Percentiles rank a stretch among this genome's conserved stretches.
phyloP scores from a whole-genome alignment of 768 basidiomycete species.

The Xerocomus spinulosus region DNA sequence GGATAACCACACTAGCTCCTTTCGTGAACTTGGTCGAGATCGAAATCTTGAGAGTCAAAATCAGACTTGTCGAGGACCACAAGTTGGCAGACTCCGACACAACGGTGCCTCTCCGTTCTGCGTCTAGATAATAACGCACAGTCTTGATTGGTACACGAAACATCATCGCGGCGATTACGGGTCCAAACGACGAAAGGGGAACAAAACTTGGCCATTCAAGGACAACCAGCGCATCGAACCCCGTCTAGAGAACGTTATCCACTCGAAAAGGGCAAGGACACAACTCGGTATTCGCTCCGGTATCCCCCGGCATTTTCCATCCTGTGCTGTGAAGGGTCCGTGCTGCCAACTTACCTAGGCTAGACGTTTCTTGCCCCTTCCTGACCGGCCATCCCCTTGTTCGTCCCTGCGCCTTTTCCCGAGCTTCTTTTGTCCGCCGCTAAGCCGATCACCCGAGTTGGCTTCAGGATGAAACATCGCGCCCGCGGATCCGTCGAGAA shows the following conservation, averaged over 20 bases:
- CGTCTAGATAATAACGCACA: constrained; percentile 1
- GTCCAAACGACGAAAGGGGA: constrained; percentile 4
- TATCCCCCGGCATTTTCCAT: constrained; percentile 19
- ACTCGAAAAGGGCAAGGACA: neutral
- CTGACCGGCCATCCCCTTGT: constrained; percentile 10
- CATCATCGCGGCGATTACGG: constrained; percentile 12
- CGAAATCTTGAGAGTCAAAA: constrained; percentile 21
- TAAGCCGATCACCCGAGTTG: constrained; percentile 19
- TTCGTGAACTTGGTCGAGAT: constrained; percentile 10
- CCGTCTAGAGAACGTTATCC: neutral
- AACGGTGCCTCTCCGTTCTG: constrained; percentile 2
- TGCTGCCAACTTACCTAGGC: constrained; percentile 3
- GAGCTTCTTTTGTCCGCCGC: constrained; percentile 19
- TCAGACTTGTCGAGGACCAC: constrained; percentile 19
- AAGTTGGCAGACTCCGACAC: constrained; percentile 3
- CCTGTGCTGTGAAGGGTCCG: constrained; percentile 6
- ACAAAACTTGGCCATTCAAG: neutral
- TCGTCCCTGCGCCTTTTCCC: constrained; percentile 15
- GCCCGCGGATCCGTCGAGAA: constrained; percentile 24
- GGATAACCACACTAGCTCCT: constrained; percentile 24
- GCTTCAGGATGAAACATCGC: constrained; percentile 17
- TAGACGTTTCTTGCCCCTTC: constrained; percentile 11
- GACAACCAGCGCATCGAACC: constrained; percentile 1
- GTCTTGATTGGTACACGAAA: constrained; percentile 15
- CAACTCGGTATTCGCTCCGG: constrained; percentile 8